Evolutionary conservation across 2,329 filamentous ascomycete genomes (phyloP).

Genomic region (Eurotiales sp.): DNA sequence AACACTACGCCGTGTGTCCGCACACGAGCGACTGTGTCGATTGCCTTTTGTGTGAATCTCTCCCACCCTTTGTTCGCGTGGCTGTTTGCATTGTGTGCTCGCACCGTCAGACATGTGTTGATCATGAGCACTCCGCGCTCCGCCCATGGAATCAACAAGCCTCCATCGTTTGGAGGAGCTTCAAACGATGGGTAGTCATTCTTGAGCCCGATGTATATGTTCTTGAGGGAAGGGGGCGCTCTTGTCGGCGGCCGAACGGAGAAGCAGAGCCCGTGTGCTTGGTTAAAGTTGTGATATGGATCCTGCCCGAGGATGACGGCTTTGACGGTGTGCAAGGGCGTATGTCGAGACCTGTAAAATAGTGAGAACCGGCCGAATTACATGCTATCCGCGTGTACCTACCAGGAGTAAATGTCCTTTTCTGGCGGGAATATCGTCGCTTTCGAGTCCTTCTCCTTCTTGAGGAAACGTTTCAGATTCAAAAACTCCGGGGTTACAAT

Average conservation of each 20-base stretch:
- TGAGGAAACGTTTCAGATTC: conserved; percentile 80
- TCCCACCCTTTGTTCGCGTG: conserved; percentile 91
- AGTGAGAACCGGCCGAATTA: conserved; percentile 21
- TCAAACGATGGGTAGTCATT: conserved; percentile 82
- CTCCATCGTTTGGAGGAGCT: conserved; percentile 70
- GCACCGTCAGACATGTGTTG: conserved; percentile 92
- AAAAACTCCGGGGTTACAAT: conserved; percentile 75
- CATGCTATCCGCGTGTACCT: too few relatives aligned
- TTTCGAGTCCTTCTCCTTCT: conserved; percentile 67
- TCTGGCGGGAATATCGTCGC: conserved; percentile 83
- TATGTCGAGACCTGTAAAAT: conserved; percentile 87
- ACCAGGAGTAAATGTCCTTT: conserved; percentile 95
- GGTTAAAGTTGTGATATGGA: conserved; percentile 92
- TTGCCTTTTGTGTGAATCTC: conserved; percentile 82
- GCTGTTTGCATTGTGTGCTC: conserved; percentile 80
- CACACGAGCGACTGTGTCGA: conserved; percentile 77
- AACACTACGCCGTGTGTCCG: conserved; percentile 84
- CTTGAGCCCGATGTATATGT: conserved; percentile 86
- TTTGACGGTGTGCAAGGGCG: conserved; percentile 82
- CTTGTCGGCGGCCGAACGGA: conserved; percentile 85
- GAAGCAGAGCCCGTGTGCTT: conserved; percentile 95
- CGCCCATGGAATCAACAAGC: conserved; percentile 88
- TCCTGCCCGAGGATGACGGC: conserved; percentile 94
- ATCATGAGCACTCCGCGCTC: conserved; percentile 88
- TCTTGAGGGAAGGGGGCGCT: conserved; percentile 83